Conservation (phyloP, 257 asterid genomes). For the Jaltomata sinuosa region DNA sequence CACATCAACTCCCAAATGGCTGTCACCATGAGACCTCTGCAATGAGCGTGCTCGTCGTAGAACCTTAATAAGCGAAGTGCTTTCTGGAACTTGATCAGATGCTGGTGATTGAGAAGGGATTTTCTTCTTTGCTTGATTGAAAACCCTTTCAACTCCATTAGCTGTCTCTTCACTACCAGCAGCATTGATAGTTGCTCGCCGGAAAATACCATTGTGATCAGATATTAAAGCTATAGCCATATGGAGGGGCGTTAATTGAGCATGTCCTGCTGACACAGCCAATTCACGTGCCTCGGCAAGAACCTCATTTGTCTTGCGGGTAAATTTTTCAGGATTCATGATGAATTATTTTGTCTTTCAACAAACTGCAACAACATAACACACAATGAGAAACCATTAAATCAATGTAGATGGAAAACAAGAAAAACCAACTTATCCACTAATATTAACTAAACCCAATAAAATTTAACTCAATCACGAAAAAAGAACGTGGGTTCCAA, state of each 20-base stretch:
- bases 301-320: slow-evolving; percentile 62
- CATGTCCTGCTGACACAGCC: slow-evolving; percentile 51
- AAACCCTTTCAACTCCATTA: slow-evolving; percentile 29
- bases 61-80: slow-evolving; percentile 49
- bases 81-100: slow-evolving; percentile 47
- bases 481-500: no score
- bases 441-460: no score
- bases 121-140: slow-evolving; percentile 40
- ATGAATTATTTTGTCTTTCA: not conserved
- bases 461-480: no score
- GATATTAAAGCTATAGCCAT: slow-evolving; percentile 42
- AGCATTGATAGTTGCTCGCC: slow-evolving; percentile 49
- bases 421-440: no score
- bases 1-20: slow-evolving; percentile 54
- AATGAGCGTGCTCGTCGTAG: slow-evolving; percentile 48
- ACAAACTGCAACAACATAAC: not conserved
- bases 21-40: slow-evolving; percentile 44
- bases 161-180: slow-evolving; percentile 46
- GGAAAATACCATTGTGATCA: slow-evolving; percentile 41
- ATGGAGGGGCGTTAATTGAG: slow-evolving; percentile 60
- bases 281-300: slow-evolving; percentile 51
- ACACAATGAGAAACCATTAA: not conserved
- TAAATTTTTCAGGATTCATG: slow-evolving; percentile 69
- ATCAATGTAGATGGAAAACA: not conserved
- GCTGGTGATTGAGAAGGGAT: slow-evolving; percentile 52